phyloP scores from a whole-genome alignment of 495 filamentous ascomycete species.

The Hypoxylon trugodes region DNA sequence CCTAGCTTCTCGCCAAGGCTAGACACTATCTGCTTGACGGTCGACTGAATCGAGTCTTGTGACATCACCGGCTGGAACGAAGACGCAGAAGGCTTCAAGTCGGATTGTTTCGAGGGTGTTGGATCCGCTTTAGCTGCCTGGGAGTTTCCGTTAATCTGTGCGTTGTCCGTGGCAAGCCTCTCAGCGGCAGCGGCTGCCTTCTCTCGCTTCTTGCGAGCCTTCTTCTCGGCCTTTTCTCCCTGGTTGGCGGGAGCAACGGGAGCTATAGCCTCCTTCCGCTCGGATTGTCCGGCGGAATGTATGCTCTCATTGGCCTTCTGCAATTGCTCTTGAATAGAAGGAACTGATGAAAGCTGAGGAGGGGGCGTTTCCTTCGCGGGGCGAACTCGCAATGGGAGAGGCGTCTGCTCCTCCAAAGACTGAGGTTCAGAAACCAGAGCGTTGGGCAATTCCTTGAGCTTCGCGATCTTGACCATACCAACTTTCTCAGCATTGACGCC shows the following conservation, averaged over 20 bases:
- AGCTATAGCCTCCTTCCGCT: slow-evolving; percentile 52
- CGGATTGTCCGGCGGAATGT: slow-evolving; percentile 32
- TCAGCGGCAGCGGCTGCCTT: slow-evolving; percentile 47
- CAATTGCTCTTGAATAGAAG: slow-evolving; percentile 24
- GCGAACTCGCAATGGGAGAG: slow-evolving; percentile 48
- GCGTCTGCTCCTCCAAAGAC: slow-evolving; percentile 29
- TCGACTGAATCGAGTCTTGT: slow-evolving; percentile 54
- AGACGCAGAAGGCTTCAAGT: slow-evolving; percentile 26
- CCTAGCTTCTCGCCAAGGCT: slow-evolving; percentile 55
- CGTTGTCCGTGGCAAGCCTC: slow-evolving; percentile 39
- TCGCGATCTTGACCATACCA: slow-evolving; percentile 62
- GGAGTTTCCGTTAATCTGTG: slow-evolving; percentile 38
- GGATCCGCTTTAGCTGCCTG: slow-evolving; percentile 36
- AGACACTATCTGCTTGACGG: slow-evolving; percentile 55
- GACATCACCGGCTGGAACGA: slow-evolving; percentile 40
- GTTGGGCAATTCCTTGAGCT: slow-evolving; percentile 50
- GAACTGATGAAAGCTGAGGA: slow-evolving; percentile 17
- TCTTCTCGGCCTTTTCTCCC: slow-evolving; percentile 56
- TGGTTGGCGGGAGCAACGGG: slow-evolving; percentile 47
- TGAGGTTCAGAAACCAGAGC: slow-evolving; percentile 44
- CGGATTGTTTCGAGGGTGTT: slow-evolving; percentile 24
- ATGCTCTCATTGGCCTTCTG: slow-evolving; percentile 30
- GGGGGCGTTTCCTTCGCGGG: slow-evolving; percentile 49
- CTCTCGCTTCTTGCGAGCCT: slow-evolving; percentile 57
- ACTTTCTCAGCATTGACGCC: slow-evolving; percentile 76